phyloP scores from a whole-genome alignment of 2,329 filamentous ascomycete species.

The Venturia carpophila region DNA sequence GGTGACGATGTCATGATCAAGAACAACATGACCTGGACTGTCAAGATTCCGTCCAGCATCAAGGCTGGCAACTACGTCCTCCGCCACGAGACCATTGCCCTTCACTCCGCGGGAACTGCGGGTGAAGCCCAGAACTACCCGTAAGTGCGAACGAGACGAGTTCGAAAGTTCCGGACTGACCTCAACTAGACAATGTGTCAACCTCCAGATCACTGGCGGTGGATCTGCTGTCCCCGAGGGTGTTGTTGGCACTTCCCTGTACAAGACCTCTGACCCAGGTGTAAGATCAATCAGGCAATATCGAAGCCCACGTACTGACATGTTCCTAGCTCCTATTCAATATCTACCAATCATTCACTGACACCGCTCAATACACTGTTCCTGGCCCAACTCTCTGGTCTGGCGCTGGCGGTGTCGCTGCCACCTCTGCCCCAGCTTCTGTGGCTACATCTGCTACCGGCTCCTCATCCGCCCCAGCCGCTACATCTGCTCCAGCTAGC shows the following conservation, averaged over 20 bases:
- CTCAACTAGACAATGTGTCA: conserved; percentile 17
- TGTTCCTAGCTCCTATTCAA: conserved; percentile 14
- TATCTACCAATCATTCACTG: conserved; percentile 17
- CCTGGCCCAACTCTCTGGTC: conserved; percentile 18
- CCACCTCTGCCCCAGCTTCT: conserved; percentile 5
- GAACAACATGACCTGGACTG: conserved; percentile 41
- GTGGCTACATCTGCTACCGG: neutral
- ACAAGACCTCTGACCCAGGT: conserved; percentile 18
- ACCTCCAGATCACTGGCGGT: conserved; percentile 19
- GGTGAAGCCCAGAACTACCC: conserved; percentile 42
- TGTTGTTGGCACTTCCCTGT: conserved; percentile 15
- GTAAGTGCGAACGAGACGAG: neutral
- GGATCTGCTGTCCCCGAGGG: conserved; percentile 18
- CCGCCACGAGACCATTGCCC: conserved; percentile 52
- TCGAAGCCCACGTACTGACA: neutral
- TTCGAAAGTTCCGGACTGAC: neutral
- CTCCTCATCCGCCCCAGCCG: neutral
- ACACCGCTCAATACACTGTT: conserved; percentile 16
- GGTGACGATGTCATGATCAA: conserved; percentile 47
- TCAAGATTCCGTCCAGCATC: conserved; percentile 47
- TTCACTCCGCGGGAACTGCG: conserved; percentile 44
- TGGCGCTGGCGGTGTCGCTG: conserved; percentile 4
- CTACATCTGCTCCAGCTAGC: neutral
- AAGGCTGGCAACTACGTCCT: conserved; percentile 52
- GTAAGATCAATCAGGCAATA: neutral